Evolutionary conservation across 345 rosid genomes (phyloP).

Genomic region (Brassica carinata): DNA sequence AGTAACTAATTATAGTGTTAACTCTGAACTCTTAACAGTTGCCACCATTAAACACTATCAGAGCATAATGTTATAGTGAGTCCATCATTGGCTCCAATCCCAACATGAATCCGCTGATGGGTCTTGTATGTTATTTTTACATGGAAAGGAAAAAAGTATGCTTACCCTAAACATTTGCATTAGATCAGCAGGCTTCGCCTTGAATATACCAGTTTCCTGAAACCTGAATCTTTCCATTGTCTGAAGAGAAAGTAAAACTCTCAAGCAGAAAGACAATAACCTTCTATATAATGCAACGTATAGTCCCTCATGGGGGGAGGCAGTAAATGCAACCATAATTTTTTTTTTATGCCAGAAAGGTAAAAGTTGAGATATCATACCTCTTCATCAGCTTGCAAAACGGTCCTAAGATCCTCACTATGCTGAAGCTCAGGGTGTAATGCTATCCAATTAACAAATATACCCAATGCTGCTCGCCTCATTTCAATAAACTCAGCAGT

Average conservation of each 20-base stretch:
- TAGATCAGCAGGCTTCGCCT: slow-evolving; percentile 80
- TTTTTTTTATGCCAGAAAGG: not conserved
- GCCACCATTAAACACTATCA: not conserved
- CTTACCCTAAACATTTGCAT: slow-evolving; percentile 96
- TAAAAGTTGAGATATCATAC: slow-evolving; percentile 29
- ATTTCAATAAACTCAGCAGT: slow-evolving; percentile 97
- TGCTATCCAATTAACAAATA: slow-evolving; percentile 89
- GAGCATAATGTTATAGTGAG: not conserved
- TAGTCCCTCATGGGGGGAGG: not conserved
- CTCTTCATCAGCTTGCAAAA: slow-evolving; percentile 98
- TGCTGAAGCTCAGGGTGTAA: slow-evolving; percentile 82
- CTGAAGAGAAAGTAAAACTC: slow-evolving; percentile 48
- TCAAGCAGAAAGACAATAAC: not conserved
- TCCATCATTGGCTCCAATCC: not conserved
- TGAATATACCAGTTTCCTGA: slow-evolving; percentile 81
- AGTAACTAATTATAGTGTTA: not conserved
- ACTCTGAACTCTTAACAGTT: no score
- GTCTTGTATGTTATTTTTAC: not conserved
- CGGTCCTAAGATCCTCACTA: slow-evolving; percentile 92
- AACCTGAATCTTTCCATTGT: slow-evolving; percentile 95
- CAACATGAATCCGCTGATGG: not conserved
- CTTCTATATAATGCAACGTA: slow-evolving; percentile 5
- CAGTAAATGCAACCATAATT: not conserved
- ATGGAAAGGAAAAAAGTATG: slow-evolving; percentile 24
- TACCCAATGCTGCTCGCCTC: slow-evolving; percentile 88